These are phyloP conservation scores for Geoglossum cookeanum DNA, from an alignment of 2,329 filamentous ascomycete species.

Conservation along the genomic window DNA sequence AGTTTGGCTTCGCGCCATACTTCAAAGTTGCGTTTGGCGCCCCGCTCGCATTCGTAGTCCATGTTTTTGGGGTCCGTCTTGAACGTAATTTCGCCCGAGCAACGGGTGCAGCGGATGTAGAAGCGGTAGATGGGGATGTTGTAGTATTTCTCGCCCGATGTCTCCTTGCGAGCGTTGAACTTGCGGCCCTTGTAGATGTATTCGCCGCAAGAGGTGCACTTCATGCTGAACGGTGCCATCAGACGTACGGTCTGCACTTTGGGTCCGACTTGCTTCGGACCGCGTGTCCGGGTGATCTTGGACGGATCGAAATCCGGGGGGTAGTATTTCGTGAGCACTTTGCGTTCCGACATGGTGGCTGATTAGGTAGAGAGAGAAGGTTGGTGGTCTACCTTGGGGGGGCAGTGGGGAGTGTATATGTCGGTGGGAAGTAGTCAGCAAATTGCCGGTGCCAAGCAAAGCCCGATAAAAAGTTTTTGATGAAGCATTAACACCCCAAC, in stretches of 20 bases:
- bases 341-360: constrained; percentile 61
- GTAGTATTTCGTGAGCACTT: constrained; percentile 51
- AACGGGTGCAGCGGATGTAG: constrained; percentile 78
- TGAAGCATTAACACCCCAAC: no score
- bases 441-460: no score
- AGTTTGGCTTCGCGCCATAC: constrained; percentile 58
- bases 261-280: constrained; percentile 52
- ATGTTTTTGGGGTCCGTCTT: constrained; percentile 88
- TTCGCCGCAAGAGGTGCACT: constrained; percentile 50
- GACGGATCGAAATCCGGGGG: constrained; percentile 78
- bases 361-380: no score
- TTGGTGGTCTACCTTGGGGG: no score
- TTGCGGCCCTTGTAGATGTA: constrained; percentile 88
- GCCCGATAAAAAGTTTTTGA: no score
- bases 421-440: no score
- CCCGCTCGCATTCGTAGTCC: constrained; percentile 66
- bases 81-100: constrained; percentile 75
- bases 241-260: constrained; percentile 73
- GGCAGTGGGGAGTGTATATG: no score
- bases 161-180: constrained; percentile 91
- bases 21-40: constrained; percentile 85
- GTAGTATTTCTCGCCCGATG: constrained; percentile 76
- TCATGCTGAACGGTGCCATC: constrained; percentile 77
- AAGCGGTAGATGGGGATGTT: constrained; percentile 76
- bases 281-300: constrained; percentile 51